Conservation (phyloP, 1,139 yeast genomes). For the Saccharomyces hybrid region DNA sequence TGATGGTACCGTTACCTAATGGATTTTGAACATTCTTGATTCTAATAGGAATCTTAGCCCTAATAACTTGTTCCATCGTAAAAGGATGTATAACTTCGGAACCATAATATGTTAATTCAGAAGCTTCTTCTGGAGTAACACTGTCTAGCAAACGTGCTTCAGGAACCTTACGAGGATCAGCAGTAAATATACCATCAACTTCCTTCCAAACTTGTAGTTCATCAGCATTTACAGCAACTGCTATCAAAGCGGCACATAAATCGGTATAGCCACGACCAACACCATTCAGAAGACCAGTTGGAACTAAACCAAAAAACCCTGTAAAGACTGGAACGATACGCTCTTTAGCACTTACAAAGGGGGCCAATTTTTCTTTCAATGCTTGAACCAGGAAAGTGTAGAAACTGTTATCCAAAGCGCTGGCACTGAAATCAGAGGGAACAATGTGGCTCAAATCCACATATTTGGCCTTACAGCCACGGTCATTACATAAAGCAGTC, state of each 20-base stretch:
- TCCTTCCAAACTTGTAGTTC: slow-evolving; percentile 98
- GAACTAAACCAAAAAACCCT: slow-evolving; percentile 90
- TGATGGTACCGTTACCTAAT: slow-evolving; percentile 79
- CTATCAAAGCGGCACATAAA: slow-evolving; percentile 91
- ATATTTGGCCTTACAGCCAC: slow-evolving; percentile 67
- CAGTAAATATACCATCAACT: slow-evolving; percentile 97
- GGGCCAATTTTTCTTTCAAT: slow-evolving; percentile 49
- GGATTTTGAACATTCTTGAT: slow-evolving; percentile 95
- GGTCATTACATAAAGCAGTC: slow-evolving; percentile 76
- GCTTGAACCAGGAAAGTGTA: slow-evolving; percentile 55
- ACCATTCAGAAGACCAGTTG: slow-evolving; percentile 86
- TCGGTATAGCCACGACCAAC: slow-evolving; percentile 98
- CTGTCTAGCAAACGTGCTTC: slow-evolving; percentile 76
- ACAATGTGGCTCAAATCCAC: slow-evolving; percentile 72
- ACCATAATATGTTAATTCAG: slow-evolving; percentile 94
- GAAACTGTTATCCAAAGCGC: slow-evolving; percentile 57
- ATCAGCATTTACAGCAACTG: slow-evolving; percentile 87
- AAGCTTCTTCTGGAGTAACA: slow-evolving; percentile 98
- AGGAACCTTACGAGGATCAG: slow-evolving; percentile 94
- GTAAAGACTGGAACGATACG: slow-evolving; percentile 75
- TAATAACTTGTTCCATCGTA: slow-evolving; percentile 97
- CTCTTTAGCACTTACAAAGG: slow-evolving; percentile 29
- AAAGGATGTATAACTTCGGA: slow-evolving; percentile 97
- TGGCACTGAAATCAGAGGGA: slow-evolving; percentile 45
- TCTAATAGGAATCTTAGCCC: slow-evolving; percentile 91